phyloP scores from a whole-genome alignment of 805 yeast species.

The Ogataea chonburiensis region DNA sequence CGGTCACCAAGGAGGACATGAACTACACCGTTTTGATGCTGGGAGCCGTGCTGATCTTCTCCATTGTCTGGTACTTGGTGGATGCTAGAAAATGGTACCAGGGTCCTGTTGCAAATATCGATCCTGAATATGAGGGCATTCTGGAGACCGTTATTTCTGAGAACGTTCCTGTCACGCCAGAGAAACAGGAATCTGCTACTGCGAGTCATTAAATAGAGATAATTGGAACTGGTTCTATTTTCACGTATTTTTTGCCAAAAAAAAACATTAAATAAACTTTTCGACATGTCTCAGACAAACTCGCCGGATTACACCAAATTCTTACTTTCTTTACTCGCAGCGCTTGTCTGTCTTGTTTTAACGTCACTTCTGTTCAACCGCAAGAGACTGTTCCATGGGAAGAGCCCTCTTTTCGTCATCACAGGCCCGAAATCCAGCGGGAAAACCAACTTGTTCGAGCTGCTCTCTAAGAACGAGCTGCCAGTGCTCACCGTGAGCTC shows the following conservation, averaged over 20 bases:
- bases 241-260: not conserved
- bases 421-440: constrained; percentile 23
- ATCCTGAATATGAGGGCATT: constrained; percentile 30
- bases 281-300: constrained; percentile 3
- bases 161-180: not conserved
- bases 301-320: constrained; percentile 12
- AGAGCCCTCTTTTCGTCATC: constrained; percentile 16
- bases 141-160: constrained; percentile 17
- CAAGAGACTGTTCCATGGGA: constrained; percentile 12
- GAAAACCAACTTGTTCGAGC: constrained; percentile 21
- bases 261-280: too few species aligned
- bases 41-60: constrained; percentile 38
- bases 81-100: constrained; percentile 55
- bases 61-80: constrained; percentile 44
- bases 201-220: constrained; percentile 1
- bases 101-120: constrained; percentile 53
- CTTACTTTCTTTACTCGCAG: constrained; percentile 14
- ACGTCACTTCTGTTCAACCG: constrained; percentile 21
- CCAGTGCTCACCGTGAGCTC: constrained; percentile 22
- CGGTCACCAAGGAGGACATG: constrained; percentile 45
- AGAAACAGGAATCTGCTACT: constrained; percentile 1
- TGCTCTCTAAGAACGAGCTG: constrained; percentile 14
- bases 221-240: constrained; percentile 5
- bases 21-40: constrained; percentile 54
- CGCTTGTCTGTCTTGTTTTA: constrained; percentile 17